Conservation (phyloP, 2,329 filamentous ascomycete species). For the Sphaerulina musiva region DNA sequence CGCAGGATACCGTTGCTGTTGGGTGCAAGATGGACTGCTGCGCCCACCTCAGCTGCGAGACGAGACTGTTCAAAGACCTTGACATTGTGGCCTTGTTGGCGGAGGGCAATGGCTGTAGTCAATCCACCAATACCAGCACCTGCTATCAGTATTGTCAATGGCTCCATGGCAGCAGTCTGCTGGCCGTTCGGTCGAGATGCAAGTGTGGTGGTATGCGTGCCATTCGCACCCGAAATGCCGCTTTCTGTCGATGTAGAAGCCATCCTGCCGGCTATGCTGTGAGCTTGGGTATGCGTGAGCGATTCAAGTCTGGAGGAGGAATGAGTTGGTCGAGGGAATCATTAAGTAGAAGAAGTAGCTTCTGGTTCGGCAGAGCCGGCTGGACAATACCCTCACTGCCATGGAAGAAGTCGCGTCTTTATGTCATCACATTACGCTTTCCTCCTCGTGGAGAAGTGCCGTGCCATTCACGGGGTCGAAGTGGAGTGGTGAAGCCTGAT, state of each 20-base stretch:
- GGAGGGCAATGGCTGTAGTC: slow-evolving; percentile 48
- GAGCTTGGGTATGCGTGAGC: not conserved
- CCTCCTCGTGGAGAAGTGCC: not conserved
- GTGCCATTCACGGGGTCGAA: not conserved
- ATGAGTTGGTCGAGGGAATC: not conserved
- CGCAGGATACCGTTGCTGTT: slow-evolving; percentile 55
- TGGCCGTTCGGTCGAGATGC: not conserved
- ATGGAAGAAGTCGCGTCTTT: not conserved
- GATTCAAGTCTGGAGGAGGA: not conserved
- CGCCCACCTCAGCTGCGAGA: slow-evolving; percentile 49
- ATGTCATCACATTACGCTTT: not conserved
- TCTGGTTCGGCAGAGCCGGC: not conserved
- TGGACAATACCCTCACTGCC: not conserved
- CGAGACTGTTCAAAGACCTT: slow-evolving; percentile 50
- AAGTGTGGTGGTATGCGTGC: not conserved
- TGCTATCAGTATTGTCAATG: slow-evolving; percentile 33
- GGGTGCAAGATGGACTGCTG: slow-evolving; percentile 57
- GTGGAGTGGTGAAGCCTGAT: not conserved
- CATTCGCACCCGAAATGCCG: not conserved
- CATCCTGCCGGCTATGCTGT: not conserved
- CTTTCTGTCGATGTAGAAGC: not conserved
- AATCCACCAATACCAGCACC: slow-evolving; percentile 50
- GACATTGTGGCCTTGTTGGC: slow-evolving; percentile 48
- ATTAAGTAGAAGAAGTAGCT: not conserved
- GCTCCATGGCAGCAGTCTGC: not conserved